A percentile compares a stretch with the other conserved stretches of the same genome.
Conservation (phyloP, 2,329 filamentous ascomycete genomes). For the Mycosphaerella arachidis region DNA sequence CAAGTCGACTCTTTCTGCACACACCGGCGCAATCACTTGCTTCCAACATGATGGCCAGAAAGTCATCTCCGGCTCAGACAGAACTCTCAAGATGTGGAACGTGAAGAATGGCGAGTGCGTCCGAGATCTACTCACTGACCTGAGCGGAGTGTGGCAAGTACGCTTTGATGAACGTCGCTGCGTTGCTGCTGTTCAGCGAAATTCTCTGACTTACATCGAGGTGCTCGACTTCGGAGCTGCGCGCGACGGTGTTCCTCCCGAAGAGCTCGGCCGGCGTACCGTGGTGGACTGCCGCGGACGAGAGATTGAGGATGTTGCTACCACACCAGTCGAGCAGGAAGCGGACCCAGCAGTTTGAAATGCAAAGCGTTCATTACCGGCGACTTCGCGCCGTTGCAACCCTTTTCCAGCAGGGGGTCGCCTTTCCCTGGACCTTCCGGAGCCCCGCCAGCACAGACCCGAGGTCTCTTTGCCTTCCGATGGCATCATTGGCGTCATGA, state of each 20-base stretch:
- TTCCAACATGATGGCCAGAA: slow-evolving; percentile 97
- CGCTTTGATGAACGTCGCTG: slow-evolving; percentile 94
- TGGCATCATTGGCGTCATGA: neutral
- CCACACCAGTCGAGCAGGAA: neutral
- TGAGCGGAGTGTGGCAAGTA: slow-evolving; percentile 98
- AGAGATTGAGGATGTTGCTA: slow-evolving; percentile 33
- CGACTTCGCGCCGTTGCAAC: neutral
- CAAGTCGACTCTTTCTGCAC: slow-evolving; percentile 82
- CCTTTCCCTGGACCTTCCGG: neutral
- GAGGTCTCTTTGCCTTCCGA: neutral
- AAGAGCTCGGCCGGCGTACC: slow-evolving; percentile 74
- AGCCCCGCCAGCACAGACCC: neutral
- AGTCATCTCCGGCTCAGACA: slow-evolving; percentile 91
- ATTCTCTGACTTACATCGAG: slow-evolving; percentile 91
- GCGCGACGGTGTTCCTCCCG: slow-evolving; percentile 75
- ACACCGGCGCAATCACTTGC: slow-evolving; percentile 96
- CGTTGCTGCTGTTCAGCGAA: slow-evolving; percentile 91
- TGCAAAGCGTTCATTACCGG: neutral
- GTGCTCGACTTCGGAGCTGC: slow-evolving; percentile 95
- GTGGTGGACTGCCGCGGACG: slow-evolving; percentile 42
- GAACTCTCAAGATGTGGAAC: slow-evolving; percentile 98
- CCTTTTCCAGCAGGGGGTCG: too few relatives aligned
- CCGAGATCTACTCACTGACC: slow-evolving; percentile 84
- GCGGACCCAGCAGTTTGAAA: neutral
- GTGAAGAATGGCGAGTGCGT: slow-evolving; percentile 87